phyloP scores from a whole-genome alignment of 148 eudicot species.

The Vaccinium corymbosum region DNA sequence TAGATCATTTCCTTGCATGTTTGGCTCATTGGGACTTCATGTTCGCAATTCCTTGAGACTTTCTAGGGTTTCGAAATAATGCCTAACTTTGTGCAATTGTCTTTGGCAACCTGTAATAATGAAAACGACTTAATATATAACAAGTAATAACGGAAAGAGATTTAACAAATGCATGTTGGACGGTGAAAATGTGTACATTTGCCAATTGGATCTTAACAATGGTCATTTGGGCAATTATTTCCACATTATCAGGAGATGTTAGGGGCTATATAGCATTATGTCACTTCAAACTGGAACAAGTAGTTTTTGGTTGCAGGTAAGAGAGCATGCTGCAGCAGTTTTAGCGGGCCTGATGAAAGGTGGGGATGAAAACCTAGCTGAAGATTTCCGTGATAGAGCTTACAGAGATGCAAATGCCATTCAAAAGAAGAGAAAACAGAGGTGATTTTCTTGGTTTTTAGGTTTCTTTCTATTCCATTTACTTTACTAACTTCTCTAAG shows the following conservation, averaged over 20 bases:
- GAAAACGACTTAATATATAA: neutral
- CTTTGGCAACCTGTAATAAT: neutral
- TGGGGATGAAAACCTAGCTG: conserved; percentile 61
- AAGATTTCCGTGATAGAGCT: conserved; percentile 76
- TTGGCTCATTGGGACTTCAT: neutral
- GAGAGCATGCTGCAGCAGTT: conserved; percentile 99
- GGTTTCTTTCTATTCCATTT: conserved; percentile 2
- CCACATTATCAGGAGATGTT: neutral
- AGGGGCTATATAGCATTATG: conserved; percentile 6
- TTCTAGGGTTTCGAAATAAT: neutral
- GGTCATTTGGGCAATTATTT: conserved; percentile 6
- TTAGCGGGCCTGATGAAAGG: conserved; percentile 97
- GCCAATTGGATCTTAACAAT: neutral
- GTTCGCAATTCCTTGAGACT: neutral
- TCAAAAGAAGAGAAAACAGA: conserved; percentile 61
- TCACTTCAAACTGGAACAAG: conserved; percentile 11
- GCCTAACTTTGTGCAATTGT: neutral
- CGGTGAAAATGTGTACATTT: neutral
- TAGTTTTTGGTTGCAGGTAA: conserved; percentile 55
- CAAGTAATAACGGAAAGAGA: neutral
- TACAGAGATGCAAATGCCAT: conserved; percentile 61
- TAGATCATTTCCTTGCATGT: neutral
- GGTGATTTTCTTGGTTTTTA: conserved; percentile 37
- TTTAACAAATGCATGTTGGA: neutral
- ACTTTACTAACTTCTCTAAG: neutral